Evolutionary conservation across 192 early-diverging fungal species (phyloP).

Genomic region (Glomus cerebriforme): DNA sequence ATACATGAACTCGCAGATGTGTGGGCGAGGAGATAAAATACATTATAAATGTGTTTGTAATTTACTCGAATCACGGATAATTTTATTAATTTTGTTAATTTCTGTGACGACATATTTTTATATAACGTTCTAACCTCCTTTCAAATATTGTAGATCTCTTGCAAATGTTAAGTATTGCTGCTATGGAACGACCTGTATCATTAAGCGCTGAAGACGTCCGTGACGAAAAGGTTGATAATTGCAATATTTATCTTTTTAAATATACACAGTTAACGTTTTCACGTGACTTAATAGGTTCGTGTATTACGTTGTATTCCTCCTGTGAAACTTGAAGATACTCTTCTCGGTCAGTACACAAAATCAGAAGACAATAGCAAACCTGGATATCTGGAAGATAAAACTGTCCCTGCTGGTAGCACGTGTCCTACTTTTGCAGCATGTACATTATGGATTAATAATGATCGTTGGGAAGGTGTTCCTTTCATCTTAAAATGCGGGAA

Average conservation of each 20-base stretch:
- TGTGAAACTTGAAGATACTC: conserved; percentile 75
- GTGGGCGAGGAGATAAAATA: too few species aligned
- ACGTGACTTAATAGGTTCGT: conserved; percentile 37
- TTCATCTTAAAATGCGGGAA: conserved; percentile 89
- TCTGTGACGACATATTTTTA: not conserved
- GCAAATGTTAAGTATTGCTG: conserved; percentile 91
- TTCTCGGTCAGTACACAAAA: conserved; percentile 89
- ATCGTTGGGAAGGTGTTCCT: conserved; percentile 92
- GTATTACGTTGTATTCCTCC: conserved; percentile 83
- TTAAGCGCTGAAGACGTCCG: conserved; percentile 91
- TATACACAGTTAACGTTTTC: not conserved
- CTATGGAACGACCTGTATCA: conserved; percentile 91
- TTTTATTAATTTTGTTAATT: not conserved
- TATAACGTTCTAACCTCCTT: not conserved
- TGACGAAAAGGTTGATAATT: conserved; percentile 81
- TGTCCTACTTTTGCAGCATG: conserved; percentile 92
- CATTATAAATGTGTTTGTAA: not conserved
- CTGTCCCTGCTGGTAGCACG: conserved; percentile 80
- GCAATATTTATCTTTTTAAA: not conserved
- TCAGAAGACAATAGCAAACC: conserved; percentile 78
- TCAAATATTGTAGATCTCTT: conserved; percentile 66
- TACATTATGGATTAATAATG: conserved; percentile 89
- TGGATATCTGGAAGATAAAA: conserved; percentile 93
- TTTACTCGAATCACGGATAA: not conserved
- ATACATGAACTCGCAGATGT: not conserved